Evolutionary conservation across 306 rosid genomes (phyloP), one percentile per base, ranked within the genome.

Genomic region (Corylus avellana): DNA sequence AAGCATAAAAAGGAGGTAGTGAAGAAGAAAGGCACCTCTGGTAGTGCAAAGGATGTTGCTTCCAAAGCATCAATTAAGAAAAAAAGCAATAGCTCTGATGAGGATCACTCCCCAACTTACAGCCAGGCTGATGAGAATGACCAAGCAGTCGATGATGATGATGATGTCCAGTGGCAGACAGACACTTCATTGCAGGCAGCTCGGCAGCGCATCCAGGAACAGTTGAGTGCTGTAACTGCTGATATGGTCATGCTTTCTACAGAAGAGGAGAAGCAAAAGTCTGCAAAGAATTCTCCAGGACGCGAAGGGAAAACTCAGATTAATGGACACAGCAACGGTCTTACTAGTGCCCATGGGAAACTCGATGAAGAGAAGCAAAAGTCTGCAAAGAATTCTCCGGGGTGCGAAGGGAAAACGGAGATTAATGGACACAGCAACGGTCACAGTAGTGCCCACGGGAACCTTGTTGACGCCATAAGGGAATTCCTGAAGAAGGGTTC

Each of bases 241-340:
- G 93, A 89, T 22, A 92, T 92, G 95, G 95, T 92, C 76, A 86
- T 90, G 90, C 97, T 92, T 6, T 85, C 93, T 3, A 89, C 93
- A 0, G 32, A 62, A 1, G 89, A 83, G 72, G 94, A 90, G 63
- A 83, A 85, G 73, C 80, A 85, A 29, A 86, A 84, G 79, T 66
- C 85, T 2, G 78, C 72, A 47, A 88, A 84, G 59, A 82, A 82
- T 80, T 81, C 88, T 61, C 82, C 93, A 0, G 87, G 25, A 42
- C 77, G 42, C 4, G 87, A 86, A 70, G 62, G 42, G 51, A 70
- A 81, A 64, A 17, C 75, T 0, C 73, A 58, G 27, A 66, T 0
- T 18, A 81, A 85, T 67, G 80, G 70, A 12, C 78, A 75, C 58
- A 73, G 89, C 47, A 67, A 67, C 29, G 82, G 58, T 49, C 82